Evolutionary conservation across 2,329 filamentous ascomycete species (phyloP), one percentile per base, ranked within the genome.

Genomic region (Colletotrichum plurivorum): DNA sequence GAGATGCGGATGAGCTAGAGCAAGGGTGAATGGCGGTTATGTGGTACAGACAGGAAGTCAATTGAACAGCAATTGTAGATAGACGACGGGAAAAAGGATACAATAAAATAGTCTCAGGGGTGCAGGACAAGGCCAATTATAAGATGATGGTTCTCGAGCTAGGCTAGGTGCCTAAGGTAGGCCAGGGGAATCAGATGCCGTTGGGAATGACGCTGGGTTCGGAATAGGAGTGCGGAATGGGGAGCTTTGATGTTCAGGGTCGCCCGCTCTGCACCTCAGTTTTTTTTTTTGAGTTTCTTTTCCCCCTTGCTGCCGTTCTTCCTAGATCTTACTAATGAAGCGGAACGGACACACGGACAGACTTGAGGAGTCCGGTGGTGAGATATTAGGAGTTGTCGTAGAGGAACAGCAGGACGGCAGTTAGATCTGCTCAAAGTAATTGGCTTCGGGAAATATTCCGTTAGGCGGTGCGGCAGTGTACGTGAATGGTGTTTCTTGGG

Each of bases 161-260:
- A 36, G 22, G 45, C 45, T 18, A 9, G 18, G 22, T 5, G 16
- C 12, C 20, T 36, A 36, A 58, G 25, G 53, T 54, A 43, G 64
- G 56, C 13, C 15, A 20, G n/a, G 16, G n/a, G 48, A 46, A 52
- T 61, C 46, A 43, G 48, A 61, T 61, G 46, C 15, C 48, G 31
- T 61, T 52, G 58, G 46, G 58, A 52, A 61, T 46, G 41, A 27
- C 36, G 48, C 52, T 52, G 58, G 48, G 48, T 13, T 52, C 31
- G 31, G 31, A 36, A 36, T 36, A 9, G 31, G 31, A 10, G 31
- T 9, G 31, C 31, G 31, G 31, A 36, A 36, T 36, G 31, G 31
- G 20, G 13, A 20, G 46, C 20, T 49, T 12, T 49, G 18, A 8
- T 49, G 51, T 60, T 51, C 45, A 54, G 52, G 52, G 25, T 54